Evolutionary conservation across 257 asterid genomes (phyloP).

Genomic region (Petunia secreta): DNA sequence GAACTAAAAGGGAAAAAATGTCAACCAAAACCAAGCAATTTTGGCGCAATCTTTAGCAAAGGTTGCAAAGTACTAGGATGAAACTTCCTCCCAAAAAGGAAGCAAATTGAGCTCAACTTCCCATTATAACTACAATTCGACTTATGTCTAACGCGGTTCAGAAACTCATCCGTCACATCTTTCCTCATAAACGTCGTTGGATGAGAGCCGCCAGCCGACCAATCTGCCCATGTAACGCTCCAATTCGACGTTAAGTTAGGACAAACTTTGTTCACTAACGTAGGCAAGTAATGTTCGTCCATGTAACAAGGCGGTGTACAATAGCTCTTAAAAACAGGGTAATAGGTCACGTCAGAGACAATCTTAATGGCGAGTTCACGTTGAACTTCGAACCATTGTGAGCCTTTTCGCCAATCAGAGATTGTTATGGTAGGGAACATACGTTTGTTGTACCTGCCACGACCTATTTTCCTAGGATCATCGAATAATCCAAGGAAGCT

Average conservation of each 20-base stretch:
- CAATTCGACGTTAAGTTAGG: slow-evolving; percentile 54
- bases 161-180: slow-evolving; percentile 48
- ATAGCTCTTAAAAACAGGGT: slow-evolving; percentile 55
- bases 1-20: too few species aligned
- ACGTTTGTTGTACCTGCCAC: slow-evolving; percentile 67
- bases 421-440: slow-evolving; percentile 58
- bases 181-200: slow-evolving; percentile 46
- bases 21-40: slow-evolving; percentile 41
- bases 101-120: slow-evolving; percentile 53
- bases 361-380: slow-evolving; percentile 57
- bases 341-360: slow-evolving; percentile 52
- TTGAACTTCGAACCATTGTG: slow-evolving; percentile 74
- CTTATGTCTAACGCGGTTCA: slow-evolving; percentile 47
- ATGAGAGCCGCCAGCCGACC: slow-evolving; percentile 76
- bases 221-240: slow-evolving; percentile 77
- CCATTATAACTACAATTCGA: slow-evolving; percentile 61
- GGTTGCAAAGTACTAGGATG: slow-evolving; percentile 68
- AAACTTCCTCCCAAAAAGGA: slow-evolving; percentile 78
- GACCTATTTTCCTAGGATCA: slow-evolving; percentile 62
- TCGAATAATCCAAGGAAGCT: slow-evolving; percentile 65
- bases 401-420: slow-evolving; percentile 76
- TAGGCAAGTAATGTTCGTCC: slow-evolving; percentile 89
- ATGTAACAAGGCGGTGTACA: slow-evolving; percentile 86
- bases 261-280: slow-evolving; percentile 58
- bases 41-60: slow-evolving; percentile 60